A percentile compares a stretch with the other conserved stretches of the same genome.
These are phyloP conservation scores for Penicillium chermesinum DNA, from an alignment of 495 filamentous ascomycete genomes.

Conservation along the genomic window DNA sequence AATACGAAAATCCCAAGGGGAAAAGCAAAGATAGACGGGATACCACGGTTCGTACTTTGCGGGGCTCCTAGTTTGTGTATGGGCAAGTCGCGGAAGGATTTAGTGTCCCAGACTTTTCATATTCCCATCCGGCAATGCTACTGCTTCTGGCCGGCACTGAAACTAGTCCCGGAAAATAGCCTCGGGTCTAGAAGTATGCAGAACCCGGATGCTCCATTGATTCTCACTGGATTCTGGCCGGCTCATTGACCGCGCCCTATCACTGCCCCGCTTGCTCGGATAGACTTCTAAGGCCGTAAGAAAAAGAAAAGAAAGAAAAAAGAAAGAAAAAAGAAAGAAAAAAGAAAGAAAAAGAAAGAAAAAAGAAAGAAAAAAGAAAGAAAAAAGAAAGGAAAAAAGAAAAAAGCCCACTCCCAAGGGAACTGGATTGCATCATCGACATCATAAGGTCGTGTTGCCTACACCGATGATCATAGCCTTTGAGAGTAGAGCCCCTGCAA, in stretches of 20 bases:
- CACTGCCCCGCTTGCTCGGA: not conserved
- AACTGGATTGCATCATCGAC: too few species aligned
- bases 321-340: too few species aligned
- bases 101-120: conserved; percentile 15
- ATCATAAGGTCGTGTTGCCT: too few species aligned
- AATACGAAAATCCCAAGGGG: not conserved
- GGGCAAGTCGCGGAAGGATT: conserved; percentile 17
- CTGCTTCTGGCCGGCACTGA: too few species aligned
- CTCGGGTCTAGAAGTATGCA: not conserved
- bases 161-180: not conserved
- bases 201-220: not conserved
- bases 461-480: too few species aligned
- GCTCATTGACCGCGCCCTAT: too few species aligned
- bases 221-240: not conserved
- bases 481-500: too few species aligned
- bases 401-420: too few species aligned
- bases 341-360: too few species aligned
- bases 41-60: not conserved
- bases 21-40: not conserved
- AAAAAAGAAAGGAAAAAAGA: too few species aligned
- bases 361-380: too few species aligned
- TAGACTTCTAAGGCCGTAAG: conserved; percentile 4
- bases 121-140: conserved; percentile 5
- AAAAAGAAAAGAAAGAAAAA: too few species aligned
- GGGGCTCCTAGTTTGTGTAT: conserved; percentile 1